Evolutionary conservation across 2,329 filamentous ascomycete species (phyloP), one percentile per base, ranked within the genome.

Genomic region (Scedosporium apiospermum): DNA sequence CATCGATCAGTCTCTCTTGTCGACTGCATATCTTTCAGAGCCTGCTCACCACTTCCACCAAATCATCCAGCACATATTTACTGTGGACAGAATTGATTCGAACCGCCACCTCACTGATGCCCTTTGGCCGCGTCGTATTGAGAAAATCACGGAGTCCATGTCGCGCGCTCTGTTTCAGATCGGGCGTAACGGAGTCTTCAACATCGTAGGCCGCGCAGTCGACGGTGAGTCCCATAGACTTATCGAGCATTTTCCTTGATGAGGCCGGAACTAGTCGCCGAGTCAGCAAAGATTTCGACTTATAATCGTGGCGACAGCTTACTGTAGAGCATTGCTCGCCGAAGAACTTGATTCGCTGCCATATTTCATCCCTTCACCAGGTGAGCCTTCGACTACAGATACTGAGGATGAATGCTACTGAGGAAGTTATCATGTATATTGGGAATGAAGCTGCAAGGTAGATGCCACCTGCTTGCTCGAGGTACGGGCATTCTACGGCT

Each of bases 191-290:
- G 42, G 89, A 91, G 81, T 98, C 93, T 78, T 98, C 93, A 64
- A 98, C 88, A 73, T 98, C 93, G 77, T 96, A 98, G 69, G 90
- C 89, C 65, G 96, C 78, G 70, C 90, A 95, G 77, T 98, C 93
- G 63, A 86, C 85, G 21, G 79, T 79, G 59, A 97, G 78, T 53
- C 79, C 78, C 63, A 90, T 84, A n/a, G 92, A 93, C 73, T 96
- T 97, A 68, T 89, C 81, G 61, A 98, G 85, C 84, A 97, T 96
- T 69, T 88, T 88, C 68, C 88, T 86, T 0, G 91, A 96, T 2
- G 93, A 96, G 57, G 90, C 86, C 26, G 93, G 93, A 64, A 97
- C 93, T 97, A 49, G 26, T 27, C 26, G 26, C 26, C 26, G 26
- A 27, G 26, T 27, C 26, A 27, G 26, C 26, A 27, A 27, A 27